Percentiles rank a stretch among this genome's conserved stretches.
phyloP scores from a whole-genome alignment of 768 basidiomycete genomes.

The Lentinula guzmanii region DNA sequence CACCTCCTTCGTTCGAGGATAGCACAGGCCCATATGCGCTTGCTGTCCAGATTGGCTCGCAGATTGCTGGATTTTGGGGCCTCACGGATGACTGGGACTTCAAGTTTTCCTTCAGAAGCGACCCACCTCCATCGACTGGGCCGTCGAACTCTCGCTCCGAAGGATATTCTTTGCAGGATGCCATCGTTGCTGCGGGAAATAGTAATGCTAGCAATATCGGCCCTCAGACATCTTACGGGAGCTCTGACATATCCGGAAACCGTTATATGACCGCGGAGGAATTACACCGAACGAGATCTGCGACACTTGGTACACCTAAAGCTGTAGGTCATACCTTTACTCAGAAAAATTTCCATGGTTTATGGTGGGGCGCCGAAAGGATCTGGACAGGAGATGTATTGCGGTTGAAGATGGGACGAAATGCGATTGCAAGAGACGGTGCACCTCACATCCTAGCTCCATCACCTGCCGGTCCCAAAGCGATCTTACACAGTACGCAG shows the following conservation, averaged over 20 bases:
- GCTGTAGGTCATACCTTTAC: slow-evolving; percentile 22
- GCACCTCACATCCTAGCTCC: slow-evolving; percentile 54
- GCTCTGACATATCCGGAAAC: slow-evolving; percentile 10
- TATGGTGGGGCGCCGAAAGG: slow-evolving; percentile 89
- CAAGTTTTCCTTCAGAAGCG: slow-evolving; percentile 31
- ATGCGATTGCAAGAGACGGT: slow-evolving; percentile 62
- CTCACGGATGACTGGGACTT: slow-evolving; percentile 72
- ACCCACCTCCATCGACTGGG: slow-evolving; percentile 12
- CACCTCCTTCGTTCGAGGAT: slow-evolving; percentile 33
- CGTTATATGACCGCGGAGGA: slow-evolving; percentile 2
- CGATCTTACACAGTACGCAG: slow-evolving; percentile 17
- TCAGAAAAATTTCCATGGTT: slow-evolving; percentile 65
- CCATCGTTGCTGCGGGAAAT: slow-evolving; percentile 2
- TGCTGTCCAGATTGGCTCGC: slow-evolving; percentile 66
- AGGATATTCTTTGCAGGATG: neutral
- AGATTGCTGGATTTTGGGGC: slow-evolving; percentile 60
- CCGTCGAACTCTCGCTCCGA: slow-evolving; percentile 6
- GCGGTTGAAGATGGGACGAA: slow-evolving; percentile 65
- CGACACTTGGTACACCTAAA: slow-evolving; percentile 13
- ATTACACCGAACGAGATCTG: slow-evolving; percentile 16
- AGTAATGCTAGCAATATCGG: neutral
- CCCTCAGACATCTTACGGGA: neutral
- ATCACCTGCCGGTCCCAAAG: slow-evolving; percentile 46
- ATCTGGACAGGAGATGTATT: slow-evolving; percentile 87
- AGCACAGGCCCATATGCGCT: slow-evolving; percentile 61